These are phyloP conservation scores for Camillea tinctor DNA, from an alignment of 2,329 filamentous ascomycete genomes.

Conservation along the genomic window DNA sequence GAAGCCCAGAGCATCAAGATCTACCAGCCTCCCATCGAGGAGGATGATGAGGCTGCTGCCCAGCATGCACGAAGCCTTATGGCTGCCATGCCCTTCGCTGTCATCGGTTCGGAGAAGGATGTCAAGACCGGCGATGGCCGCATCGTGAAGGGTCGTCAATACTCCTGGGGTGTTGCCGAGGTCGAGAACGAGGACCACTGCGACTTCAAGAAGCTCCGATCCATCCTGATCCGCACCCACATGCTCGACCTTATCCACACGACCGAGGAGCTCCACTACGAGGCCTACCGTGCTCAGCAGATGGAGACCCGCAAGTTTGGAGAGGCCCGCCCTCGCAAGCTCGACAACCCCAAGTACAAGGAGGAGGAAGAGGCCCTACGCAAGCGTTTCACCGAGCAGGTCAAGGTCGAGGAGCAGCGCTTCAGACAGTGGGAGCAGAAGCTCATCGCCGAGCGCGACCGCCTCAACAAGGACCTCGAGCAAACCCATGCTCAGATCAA, in stretches of 20 bases:
- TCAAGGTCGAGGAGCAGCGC: constrained; percentile 99
- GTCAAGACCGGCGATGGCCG: constrained; percentile 94
- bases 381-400: constrained; percentile 99
- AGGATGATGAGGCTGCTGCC: constrained; percentile 94
- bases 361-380: constrained; percentile 97
- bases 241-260: constrained; percentile 99
- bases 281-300: constrained; percentile 97
- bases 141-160: constrained; percentile 98
- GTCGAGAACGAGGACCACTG: constrained; percentile 99
- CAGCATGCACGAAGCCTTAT: constrained; percentile 93
- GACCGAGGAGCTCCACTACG: constrained; percentile 98
- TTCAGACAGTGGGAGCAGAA: constrained; percentile 99
- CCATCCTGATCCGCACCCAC: constrained; percentile 97
- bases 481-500: constrained; percentile 94
- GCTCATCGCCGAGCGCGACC: constrained; percentile 96
- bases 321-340: constrained; percentile 93
- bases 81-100: constrained; percentile 96
- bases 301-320: constrained; percentile 99
- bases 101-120: constrained; percentile 99
- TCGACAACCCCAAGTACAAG: constrained; percentile 99
- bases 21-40: constrained; percentile 95
- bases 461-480: constrained; percentile 99
- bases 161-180: constrained; percentile 98
- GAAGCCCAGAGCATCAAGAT: constrained; percentile 99
- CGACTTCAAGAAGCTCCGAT: constrained; percentile 99